A percentile compares a stretch with the other conserved stretches of the same genome.
Conservation (phyloP, 2,329 filamentous ascomycete species). For the Colletotrichum aenigma region DNA sequence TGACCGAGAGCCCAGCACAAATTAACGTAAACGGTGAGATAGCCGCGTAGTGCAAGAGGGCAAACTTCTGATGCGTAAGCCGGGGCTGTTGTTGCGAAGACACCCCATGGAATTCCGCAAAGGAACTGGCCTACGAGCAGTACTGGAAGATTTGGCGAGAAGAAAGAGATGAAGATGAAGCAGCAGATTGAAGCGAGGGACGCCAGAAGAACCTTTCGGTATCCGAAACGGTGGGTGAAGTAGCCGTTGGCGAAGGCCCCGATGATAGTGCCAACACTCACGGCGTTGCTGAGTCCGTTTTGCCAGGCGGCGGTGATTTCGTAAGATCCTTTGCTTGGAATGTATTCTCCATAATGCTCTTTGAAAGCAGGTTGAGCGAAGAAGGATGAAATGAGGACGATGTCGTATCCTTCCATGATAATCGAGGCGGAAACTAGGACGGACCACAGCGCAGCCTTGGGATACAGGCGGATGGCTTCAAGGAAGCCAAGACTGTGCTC, state of each 20-base stretch:
- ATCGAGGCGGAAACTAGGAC: conserved; percentile 38
- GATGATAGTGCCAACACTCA: conserved; percentile 49
- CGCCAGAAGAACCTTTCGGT: conserved; percentile 46
- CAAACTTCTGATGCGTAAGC: conserved; percentile 51
- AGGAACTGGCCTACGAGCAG: conserved; percentile 48
- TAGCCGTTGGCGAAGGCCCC: conserved; percentile 52
- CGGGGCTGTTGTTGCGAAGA: conserved; percentile 47
- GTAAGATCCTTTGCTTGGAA: conserved; percentile 22
- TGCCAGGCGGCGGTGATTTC: conserved; percentile 56
- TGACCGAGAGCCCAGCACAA: neutral
- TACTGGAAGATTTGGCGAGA: conserved; percentile 39
- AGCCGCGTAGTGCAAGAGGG: conserved; percentile 42
- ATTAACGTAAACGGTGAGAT: conserved; percentile 28
- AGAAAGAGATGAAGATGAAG: conserved; percentile 53
- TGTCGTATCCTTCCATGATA: conserved; percentile 48
- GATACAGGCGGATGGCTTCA: conserved; percentile 1
- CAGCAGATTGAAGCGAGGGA: conserved; percentile 39
- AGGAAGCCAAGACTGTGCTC: conserved; percentile 64
- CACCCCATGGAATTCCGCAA: conserved; percentile 50
- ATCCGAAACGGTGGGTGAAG: conserved; percentile 46
- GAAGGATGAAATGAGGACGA: conserved; percentile 36
- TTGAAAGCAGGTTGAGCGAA: conserved; percentile 39
- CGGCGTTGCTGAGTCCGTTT: conserved; percentile 47
- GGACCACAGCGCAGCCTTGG: conserved; percentile 38
- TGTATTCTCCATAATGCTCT: conserved; percentile 27